Base-by-base conservation (phyloP, 306 rosid species). In the Sindora glabra region DNA sequence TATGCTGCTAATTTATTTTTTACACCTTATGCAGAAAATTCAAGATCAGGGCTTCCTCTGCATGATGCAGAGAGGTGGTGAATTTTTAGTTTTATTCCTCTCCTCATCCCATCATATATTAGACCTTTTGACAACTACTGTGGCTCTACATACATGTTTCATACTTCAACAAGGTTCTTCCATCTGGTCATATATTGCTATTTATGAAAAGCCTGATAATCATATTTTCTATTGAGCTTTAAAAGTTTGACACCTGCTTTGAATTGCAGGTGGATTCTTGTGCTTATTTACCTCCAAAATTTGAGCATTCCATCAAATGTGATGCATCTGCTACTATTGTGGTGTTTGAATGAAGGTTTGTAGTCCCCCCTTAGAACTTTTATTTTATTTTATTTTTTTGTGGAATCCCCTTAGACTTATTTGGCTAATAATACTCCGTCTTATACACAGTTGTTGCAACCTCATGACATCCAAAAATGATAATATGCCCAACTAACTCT, bases 321-420 rank as follows among this genome's bases (percentile, higher is more conserved):
- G 83, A 83, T 50, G 81, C 76, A 50, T 69, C 79, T 41, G 79
- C 96, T 19, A 80, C 86, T 67, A 51, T 92, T 60, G 80, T 89
- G 59, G 81, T 92, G 15, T 79, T 88, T 23, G 94, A 92, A 79
- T 75, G 96, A 65, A 92, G 99, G 99, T 89, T 62, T 63, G 83
- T 70, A 22, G 30, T 55, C 33, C 19, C 36, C 45, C 47, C 40
- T 23, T 59, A 23, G 17, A n/a, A n/a, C n/a, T 38, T 11, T n/a
- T n/a, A n/a, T n/a, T n/a, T n/a, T n/a, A n/a, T n/a, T n/a, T n/a
- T n/a, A n/a, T n/a, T n/a, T n/a, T n/a, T 89, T 62, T 63, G 83
- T 70, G 17, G 30, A 48, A 33, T 16, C 36, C 45, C 47, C 40
- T 23, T 59, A 23, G 17, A 29, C 8, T 71, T 37, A 26, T 34